Percentiles rank a stretch among this genome's conserved stretches.
Evolutionary conservation across 495 filamentous ascomycete genomes (phyloP).

Genomic region (Mycothermus thermophilus): DNA sequence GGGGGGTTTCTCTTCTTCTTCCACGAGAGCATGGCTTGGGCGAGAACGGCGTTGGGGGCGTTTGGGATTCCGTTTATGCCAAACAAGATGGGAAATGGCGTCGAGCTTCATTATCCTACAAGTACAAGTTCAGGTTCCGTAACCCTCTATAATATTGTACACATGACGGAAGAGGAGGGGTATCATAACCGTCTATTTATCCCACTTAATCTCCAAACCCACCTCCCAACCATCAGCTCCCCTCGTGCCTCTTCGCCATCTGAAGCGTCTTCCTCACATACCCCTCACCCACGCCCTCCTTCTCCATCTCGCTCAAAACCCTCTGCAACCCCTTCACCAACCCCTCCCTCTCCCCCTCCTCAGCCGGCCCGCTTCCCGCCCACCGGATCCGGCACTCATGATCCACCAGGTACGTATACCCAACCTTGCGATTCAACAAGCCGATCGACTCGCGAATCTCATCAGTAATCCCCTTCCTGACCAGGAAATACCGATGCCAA

Average conservation of each 20-base stretch:
- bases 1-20: constrained; percentile 3
- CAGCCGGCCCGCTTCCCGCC: constrained; percentile 76
- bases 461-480: constrained; percentile 61
- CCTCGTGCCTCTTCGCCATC: background rate
- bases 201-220: background rate
- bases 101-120: too few relatives aligned
- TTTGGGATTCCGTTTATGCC: background rate
- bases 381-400: constrained; percentile 78
- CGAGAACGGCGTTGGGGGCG: background rate
- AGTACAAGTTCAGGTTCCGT: background rate
- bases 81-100: too few relatives aligned
- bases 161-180: constrained; percentile 2
- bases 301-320: constrained; percentile 47
- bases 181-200: constrained; percentile 6
- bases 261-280: constrained; percentile 6
- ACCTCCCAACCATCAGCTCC: background rate
- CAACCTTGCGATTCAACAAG: constrained; percentile 74
- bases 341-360: constrained; percentile 52
- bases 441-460: constrained; percentile 65
- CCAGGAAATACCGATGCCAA: constrained; percentile 67
- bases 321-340: constrained; percentile 54
- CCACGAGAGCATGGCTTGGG: background rate
- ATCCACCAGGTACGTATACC: constrained; percentile 90
- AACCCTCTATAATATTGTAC: background rate
- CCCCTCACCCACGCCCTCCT: constrained; percentile 12